phyloP scores from a whole-genome alignment of 2,329 filamentous ascomycete genomes.

The Beauveria pseudobassiana region DNA sequence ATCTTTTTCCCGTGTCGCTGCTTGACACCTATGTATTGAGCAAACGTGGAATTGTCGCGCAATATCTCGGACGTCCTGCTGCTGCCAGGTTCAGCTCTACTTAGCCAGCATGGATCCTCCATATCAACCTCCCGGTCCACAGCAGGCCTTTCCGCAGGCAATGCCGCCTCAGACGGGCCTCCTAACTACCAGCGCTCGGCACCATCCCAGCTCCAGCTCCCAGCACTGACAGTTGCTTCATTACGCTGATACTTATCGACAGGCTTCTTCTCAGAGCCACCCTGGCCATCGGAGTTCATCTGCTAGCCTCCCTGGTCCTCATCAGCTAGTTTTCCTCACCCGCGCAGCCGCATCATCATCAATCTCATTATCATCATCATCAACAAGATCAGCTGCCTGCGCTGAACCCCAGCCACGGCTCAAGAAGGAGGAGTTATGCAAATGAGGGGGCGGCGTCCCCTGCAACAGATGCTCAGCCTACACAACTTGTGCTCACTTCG shows the following conservation, averaged over 20 bases:
- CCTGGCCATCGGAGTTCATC: neutral
- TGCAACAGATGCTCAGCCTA: neutral
- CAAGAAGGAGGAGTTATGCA: neutral
- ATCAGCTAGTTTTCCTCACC: neutral
- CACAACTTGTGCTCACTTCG: conserved; percentile 16
- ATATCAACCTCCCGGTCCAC: conserved; percentile 3
- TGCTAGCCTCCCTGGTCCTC: neutral
- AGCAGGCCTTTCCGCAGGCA: neutral
- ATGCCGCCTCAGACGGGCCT: neutral
- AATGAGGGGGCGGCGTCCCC: neutral
- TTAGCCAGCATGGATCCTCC: conserved; percentile 4
- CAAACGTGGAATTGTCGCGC: neutral
- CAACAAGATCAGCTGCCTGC: conserved; percentile 1
- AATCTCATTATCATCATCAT: neutral
- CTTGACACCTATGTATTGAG: neutral
- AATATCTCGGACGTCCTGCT: neutral
- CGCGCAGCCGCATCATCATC: neutral
- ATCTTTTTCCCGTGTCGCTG: neutral
- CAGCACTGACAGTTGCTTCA: conserved; percentile 4
- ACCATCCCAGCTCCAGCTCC: conserved; percentile 1
- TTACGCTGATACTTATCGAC: conserved; percentile 6
- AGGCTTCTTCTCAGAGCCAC: neutral
- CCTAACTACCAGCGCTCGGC: conserved; percentile 2
- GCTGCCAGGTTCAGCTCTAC: neutral
- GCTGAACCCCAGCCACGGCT: neutral